Conservation (phyloP, 768 basidiomycete species). For the Tephrocybe rancida region DNA sequence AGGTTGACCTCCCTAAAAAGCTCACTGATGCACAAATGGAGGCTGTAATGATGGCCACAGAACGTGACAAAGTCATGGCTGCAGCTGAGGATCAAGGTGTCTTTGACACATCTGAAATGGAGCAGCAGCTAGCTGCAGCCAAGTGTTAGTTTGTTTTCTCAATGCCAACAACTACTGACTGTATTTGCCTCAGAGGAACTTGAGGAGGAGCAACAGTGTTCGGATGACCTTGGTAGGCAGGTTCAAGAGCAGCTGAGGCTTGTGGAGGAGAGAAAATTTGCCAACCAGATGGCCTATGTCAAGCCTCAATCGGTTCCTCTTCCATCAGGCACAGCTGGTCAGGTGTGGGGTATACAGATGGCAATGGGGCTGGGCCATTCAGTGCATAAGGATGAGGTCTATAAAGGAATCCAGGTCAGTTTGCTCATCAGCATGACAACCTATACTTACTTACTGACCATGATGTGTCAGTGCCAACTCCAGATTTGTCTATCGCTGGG, state of each 20-base stretch:
- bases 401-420: conserved; percentile 1
- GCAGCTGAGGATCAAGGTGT: not conserved
- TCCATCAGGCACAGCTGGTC: not conserved
- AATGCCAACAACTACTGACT: not conserved
- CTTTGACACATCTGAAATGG: not conserved
- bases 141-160: not conserved
- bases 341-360: not conserved
- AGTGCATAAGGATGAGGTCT: not conserved
- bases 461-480: not conserved
- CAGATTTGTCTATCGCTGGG: not conserved
- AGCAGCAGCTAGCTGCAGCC: not conserved
- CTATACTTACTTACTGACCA: not conserved
- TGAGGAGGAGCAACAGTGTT: not conserved
- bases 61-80: not conserved
- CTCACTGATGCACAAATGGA: not conserved
- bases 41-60: not conserved
- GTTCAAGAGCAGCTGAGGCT: not conserved
- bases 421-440: too few relatives aligned
- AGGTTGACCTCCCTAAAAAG: not conserved
- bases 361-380: not conserved
- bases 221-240: not conserved
- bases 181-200: not conserved
- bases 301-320: not conserved
- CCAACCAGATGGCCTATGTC: not conserved
- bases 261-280: not conserved